Base-by-base conservation (phyloP, 2,329 filamentous ascomycete species). In the Aspergillus pseudonomiae region DNA sequence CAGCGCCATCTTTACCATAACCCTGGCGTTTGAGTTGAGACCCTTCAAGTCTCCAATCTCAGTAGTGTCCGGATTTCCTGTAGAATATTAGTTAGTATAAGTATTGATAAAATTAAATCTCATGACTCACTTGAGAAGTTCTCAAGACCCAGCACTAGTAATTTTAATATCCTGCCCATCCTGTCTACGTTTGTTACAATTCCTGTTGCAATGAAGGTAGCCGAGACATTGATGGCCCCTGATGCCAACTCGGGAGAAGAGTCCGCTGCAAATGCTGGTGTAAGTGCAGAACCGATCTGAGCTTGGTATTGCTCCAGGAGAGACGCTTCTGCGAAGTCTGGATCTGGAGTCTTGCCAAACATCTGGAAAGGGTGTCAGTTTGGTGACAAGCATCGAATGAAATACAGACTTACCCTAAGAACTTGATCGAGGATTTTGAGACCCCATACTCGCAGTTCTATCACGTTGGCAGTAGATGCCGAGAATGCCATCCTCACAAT, bases 1-100 rank as follows among this genome's bases (percentile, higher is more conserved):
- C 2, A 99, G 91, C 0, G 95, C 91, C 87, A 98, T 95, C 78
- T 96, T 97, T 61, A 99, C 93, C 95, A 99, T 99, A 56, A 97
- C 93, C 74, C 96, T 92, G 0, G 95, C 94, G 75, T 99, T 99
- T 2, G 94, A 93, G 74, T 94, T 97, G 21, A 99, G 86, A 0
- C 92, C 93, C 78, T 92, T 93, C 6, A 99, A 84, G 69, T 99
- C 96, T 19, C 95, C 95, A 74, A 99, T 98, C 26, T 92, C 88
- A 0, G 91, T 92, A 50, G 90, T 91, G 71, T 96, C 91, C 1
- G 87, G 84, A 65, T 96, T 92, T 53, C 80, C 83, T 84, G 55
- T 12, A 36, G 0, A 32, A 14, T 16, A 64, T 72, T 55, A 71
- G 65, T 45, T 57, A 71, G 66, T 39, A 55, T 3, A 1, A 16